phyloP scores from a whole-genome alignment of 371 early-diverging fungal species.

The Cokeromyces recurvatus region DNA sequence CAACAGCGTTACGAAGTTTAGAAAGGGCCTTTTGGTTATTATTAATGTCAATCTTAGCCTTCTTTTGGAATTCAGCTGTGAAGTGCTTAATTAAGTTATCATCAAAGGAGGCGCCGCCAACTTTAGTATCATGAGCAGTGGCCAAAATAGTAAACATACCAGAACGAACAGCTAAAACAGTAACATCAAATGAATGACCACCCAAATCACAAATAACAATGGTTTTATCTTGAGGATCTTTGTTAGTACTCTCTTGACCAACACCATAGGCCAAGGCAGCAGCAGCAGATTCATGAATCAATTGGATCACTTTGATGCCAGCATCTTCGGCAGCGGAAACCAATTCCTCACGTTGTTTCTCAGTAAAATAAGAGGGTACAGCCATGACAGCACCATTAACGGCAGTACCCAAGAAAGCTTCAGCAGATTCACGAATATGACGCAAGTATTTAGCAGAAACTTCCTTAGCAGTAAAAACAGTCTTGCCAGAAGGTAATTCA shows the following conservation, averaged over 20 bases:
- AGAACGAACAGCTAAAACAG: constrained; percentile 81
- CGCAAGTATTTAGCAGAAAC: constrained; percentile 75
- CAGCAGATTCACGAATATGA: constrained; percentile 86
- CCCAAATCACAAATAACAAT: constrained; percentile 97
- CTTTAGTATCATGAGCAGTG: constrained; percentile 77
- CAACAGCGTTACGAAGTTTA: constrained; percentile 82
- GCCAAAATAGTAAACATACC: constrained; percentile 89
- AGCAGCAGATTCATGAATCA: constrained; percentile 95
- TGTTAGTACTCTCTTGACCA: constrained; percentile 51
- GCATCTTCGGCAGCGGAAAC: constrained; percentile 81
- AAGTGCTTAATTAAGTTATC: constrained; percentile 82
- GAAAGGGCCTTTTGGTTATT: constrained; percentile 71
- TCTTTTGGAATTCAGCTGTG: constrained; percentile 84
- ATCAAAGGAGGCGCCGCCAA: constrained; percentile 94
- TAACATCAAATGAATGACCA: constrained; percentile 92
- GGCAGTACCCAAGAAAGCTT: constrained; percentile 75
- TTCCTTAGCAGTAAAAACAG: constrained; percentile 63
- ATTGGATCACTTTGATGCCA: constrained; percentile 84
- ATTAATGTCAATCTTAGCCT: constrained; percentile 75
- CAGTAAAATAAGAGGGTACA: constrained; percentile 91
- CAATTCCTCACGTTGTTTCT: constrained; percentile 80
- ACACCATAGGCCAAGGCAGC: constrained; percentile 93
- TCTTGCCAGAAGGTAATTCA: constrained; percentile 57
- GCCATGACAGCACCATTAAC: constrained; percentile 91
- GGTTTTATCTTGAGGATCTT: constrained; percentile 65